Evolutionary conservation across 1,139 yeast genomes (phyloP).

Genomic region (Hemisphaericaspora lyxosophila): DNA sequence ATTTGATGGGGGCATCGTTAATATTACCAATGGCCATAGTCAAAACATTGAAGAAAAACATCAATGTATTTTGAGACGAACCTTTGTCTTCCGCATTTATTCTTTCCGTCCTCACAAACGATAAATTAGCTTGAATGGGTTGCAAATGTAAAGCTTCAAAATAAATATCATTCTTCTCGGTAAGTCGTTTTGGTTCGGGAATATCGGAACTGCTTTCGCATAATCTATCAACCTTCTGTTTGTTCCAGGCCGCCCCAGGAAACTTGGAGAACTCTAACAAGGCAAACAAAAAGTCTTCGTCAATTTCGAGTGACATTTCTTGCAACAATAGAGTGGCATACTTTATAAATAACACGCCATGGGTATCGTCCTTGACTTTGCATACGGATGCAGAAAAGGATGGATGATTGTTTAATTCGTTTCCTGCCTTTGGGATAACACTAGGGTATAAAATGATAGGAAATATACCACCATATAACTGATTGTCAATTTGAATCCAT

Average conservation of each 20-base stretch:
- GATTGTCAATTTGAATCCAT: conserved; percentile 95
- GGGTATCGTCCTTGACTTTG: conserved; percentile 80
- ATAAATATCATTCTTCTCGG: conserved; percentile 71
- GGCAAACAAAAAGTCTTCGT: conserved; percentile 89
- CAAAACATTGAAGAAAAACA: conserved; percentile 78
- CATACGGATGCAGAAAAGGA: conserved; percentile 84
- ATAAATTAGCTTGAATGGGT: conserved; percentile 83
- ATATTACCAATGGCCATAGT: conserved; percentile 98
- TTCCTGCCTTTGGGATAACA: conserved; percentile 79
- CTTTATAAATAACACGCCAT: conserved; percentile 86
- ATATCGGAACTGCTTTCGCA: conserved; percentile 64
- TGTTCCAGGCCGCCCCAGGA: conserved; percentile 72
- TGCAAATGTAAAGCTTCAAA: conserved; percentile 92
- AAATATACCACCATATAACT: conserved; percentile 80
- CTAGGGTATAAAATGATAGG: conserved; percentile 93
- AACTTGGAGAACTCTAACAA: conserved; percentile 72
- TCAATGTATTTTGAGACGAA: conserved; percentile 61
- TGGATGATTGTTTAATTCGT: conserved; percentile 87
- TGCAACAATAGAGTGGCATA: conserved; percentile 88
- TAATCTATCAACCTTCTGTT: conserved; percentile 46
- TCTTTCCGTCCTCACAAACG: conserved; percentile 89
- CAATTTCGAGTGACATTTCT: conserved; percentile 88
- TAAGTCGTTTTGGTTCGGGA: conserved; percentile 68
- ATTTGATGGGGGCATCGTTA: conserved; percentile 91
- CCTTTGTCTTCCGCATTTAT: conserved; percentile 60